Base-by-base conservation (phyloP, 116 monocot genomes). In the Iris pallida region DNA sequence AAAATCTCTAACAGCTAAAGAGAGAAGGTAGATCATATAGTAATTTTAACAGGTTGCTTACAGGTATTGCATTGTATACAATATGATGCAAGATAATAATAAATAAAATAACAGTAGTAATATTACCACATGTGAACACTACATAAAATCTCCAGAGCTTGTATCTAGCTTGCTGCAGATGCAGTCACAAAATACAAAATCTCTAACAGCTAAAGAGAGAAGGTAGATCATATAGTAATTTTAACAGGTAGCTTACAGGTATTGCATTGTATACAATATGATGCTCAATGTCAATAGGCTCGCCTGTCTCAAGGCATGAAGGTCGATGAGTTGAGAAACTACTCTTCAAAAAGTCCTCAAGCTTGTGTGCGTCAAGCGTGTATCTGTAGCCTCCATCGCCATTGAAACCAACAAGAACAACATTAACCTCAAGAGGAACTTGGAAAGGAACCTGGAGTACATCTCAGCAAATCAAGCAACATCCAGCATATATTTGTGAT, bases 241-340 rank as follows among this genome's bases (percentile, higher is more conserved):
- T 16, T 20, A 65, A 73, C 59, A 57, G 41, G 43, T 62, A 70
- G 20, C 86, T 84, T 75, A 95, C 92, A 63, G 77, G 65, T 66
- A 92, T 89, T 43, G 79, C 80, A 78, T 87, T 96, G 69, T 96
- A 96, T 71, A 92, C 53, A 8, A 96, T 80, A 71, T 89, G 92
- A 81, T 96, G 96, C 69, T 96, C 96, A 53, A 96, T 96, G 59
- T 96, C 92, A 65, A 96, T 92, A 15, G 89, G 96, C 59, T 94
- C 94, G 1, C 94, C 90, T 8, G 87, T 94, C 81, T 94, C 85
- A 12, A 90, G 81, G 68, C 90, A 94, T 0, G 87, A 90, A 7
- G 94, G 90, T 11, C 90, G 64, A 70, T 94, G 90, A 42, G 81
- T 85, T 41, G 94, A 88, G 55, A 94, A 94, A 65, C 85, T 81